Conservation (phyloP, 441 rosid species). For the Aquilaria agallochum region DNA sequence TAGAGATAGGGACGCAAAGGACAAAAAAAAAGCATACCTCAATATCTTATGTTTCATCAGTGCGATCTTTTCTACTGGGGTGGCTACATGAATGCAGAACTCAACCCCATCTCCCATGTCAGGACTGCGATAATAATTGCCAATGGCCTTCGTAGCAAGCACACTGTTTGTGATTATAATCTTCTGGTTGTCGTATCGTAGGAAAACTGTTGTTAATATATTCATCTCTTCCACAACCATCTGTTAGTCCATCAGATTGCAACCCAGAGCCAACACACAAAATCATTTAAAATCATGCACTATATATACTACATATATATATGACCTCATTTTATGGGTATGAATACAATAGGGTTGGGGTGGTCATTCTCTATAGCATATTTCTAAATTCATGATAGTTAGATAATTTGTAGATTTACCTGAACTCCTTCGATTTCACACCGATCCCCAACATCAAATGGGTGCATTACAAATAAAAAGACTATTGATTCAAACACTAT, state of each 20-base stretch:
- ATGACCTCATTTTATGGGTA: too few relatives aligned
- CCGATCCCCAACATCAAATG: conserved; percentile 72
- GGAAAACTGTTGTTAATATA: conserved; percentile 59
- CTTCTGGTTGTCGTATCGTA: conserved; percentile 69
- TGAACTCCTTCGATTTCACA: conserved; percentile 75
- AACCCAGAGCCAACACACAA: too few relatives aligned
- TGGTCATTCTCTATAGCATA: too few relatives aligned
- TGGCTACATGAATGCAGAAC: conserved; percentile 55
- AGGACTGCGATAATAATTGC: conserved; percentile 68
- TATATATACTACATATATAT: too few relatives aligned
- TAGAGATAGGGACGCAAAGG: not conserved
- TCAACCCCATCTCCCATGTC: conserved; percentile 73
- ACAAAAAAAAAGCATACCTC: conserved; percentile 27
- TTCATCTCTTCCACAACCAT: conserved; percentile 80
- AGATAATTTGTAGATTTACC: conserved; percentile 25
- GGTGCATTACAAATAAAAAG: conserved; percentile 67
- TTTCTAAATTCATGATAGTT: too few relatives aligned
- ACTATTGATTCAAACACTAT: conserved; percentile 60
- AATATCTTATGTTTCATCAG: conserved; percentile 53
- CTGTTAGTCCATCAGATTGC: conserved; percentile 18
- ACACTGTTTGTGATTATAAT: conserved; percentile 57
- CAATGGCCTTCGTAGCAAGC: conserved; percentile 51
- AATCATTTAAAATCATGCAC: too few relatives aligned
- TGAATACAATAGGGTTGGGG: too few relatives aligned
- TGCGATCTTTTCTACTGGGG: conserved; percentile 61